Evolutionary conservation across 2,329 filamentous ascomycete species (phyloP), one percentile per base, ranked within the genome.

Genomic region (Xylaria digitata): DNA sequence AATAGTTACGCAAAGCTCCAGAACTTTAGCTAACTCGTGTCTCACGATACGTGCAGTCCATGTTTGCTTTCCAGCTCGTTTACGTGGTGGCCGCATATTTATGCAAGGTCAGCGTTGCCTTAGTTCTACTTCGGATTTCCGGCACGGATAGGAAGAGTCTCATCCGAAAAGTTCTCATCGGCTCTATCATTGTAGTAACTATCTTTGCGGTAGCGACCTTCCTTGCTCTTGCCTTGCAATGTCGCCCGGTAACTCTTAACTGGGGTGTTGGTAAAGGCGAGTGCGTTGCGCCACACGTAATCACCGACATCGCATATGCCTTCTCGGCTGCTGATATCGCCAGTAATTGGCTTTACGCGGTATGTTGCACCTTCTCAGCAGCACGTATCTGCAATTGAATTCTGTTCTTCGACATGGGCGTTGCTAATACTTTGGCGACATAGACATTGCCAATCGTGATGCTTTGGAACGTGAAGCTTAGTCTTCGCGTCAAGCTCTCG

Each of bases 381-480:
- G 19, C 37, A 15, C 32, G 15, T 3, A 46, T 30, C 7, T 2
- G 11, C n/a, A 2, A 19, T 9, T 1, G 11, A 26, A 17, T 9
- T 45, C 30, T 13, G 11, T 7, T 17, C 42, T 21, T 7, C 11
- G 9, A 40, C 13, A 40, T 19, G 26, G 2, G 32, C 1, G 13
- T 8, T 6, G 15, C 63, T 66, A 17, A 66, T 21, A 54, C 21
- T 49, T 30, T 8, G 30, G 19, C 1, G 19, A 3, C 11, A 37
- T 26, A 66, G 63, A 66, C 63, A 30, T 21, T 66, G n/a, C 63
- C 63, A 3, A 63, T 66, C 37, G 11, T 66, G 5, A 57, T 66
- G 63, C 63, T 66, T n/a, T 66, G 63, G 63, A 58, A 63, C 7
- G 48, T 66, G 1, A 56, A 66, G 46, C 63, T 66, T 37, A 66